Percentiles rank a stretch among this genome's conserved stretches.
phyloP scores from a whole-genome alignment of 2,329 filamentous ascomycete species.

The Thermochaetoides dissita region DNA sequence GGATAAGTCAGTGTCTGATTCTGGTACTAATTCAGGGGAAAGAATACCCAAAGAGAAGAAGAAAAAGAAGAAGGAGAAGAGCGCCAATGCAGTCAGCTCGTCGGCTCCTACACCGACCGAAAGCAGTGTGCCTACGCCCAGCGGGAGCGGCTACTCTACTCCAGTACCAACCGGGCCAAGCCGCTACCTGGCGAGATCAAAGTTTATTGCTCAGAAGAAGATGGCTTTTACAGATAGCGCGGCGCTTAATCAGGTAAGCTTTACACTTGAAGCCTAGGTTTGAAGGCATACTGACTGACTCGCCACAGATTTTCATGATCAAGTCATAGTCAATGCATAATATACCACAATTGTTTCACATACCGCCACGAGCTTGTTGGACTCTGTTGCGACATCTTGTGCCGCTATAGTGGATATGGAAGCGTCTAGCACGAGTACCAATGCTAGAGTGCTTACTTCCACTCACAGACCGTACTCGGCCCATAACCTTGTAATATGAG shows the following conservation, averaged over 20 bases:
- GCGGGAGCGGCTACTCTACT: conserved; percentile 22
- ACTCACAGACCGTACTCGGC: no score
- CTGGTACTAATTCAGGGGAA: no score
- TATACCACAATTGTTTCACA: no score
- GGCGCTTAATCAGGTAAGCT: conserved; percentile 68
- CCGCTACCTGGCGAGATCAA: conserved; percentile 61
- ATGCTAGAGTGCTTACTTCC: no score
- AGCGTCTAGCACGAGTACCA: no score
- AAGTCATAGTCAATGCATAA: conserved; percentile 25
- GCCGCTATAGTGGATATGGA: no score
- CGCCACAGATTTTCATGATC: conserved; percentile 52
- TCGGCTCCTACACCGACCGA: conserved; percentile 18
- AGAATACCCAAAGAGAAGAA: conserved; percentile 17
- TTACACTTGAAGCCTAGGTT: not conserved
- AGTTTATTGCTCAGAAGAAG: conserved; percentile 80
- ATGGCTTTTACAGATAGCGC: conserved; percentile 68
- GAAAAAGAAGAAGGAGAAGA: conserved; percentile 36
- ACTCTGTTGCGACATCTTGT: no score
- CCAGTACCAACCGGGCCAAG: conserved; percentile 26
- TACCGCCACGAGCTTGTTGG: no score
- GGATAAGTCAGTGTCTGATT: conserved; percentile 9
- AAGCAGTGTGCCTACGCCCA: conserved; percentile 32
- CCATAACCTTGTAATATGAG: no score
- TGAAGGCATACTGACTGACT: conserved; percentile 11
- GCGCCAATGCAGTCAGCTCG: conserved; percentile 9